These are phyloP conservation scores for Aquilaria yunnanensis DNA, from an alignment of 345 rosid species.

Conservation along the genomic window DNA sequence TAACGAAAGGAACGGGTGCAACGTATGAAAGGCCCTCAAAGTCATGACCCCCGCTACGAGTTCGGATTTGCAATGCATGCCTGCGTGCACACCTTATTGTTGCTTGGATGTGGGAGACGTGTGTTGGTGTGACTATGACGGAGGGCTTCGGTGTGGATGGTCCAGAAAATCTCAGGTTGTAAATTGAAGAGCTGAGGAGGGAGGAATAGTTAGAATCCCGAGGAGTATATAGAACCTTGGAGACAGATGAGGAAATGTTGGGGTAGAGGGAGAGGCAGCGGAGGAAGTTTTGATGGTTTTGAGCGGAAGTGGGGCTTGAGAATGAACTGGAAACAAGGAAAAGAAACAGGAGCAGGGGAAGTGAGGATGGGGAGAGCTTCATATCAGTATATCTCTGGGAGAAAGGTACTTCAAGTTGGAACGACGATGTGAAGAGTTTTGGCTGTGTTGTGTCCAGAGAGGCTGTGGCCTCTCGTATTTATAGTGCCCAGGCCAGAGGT, in stretches of 20 bases:
- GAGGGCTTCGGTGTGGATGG: neutral
- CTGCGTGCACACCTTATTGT: neutral
- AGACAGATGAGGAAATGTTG: neutral
- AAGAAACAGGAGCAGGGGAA: no score
- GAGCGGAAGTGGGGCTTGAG: neutral
- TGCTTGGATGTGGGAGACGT: slow-evolving; percentile 4
- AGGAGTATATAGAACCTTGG: neutral
- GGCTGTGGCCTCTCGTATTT: no score
- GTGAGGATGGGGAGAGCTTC: no score
- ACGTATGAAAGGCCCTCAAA: slow-evolving; percentile 4
- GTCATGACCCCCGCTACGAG: slow-evolving; percentile 3
- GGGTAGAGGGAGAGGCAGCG: slow-evolving; percentile 2
- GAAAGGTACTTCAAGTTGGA: no score
- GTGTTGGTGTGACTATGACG: neutral
- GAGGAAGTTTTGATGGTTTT: neutral
- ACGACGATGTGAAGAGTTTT: no score
- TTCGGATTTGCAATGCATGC: neutral
- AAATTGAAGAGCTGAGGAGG: neutral
- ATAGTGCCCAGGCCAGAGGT: no score
- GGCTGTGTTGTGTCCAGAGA: no score
- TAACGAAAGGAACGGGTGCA: neutral
- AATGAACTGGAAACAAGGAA: neutral
- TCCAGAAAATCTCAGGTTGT: neutral
- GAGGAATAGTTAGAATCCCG: neutral
- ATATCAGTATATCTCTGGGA: no score